Percentiles rank a stretch among this genome's conserved stretches.
These are phyloP conservation scores for Colletotrichum tabaci DNA, from an alignment of 2,329 filamentous ascomycete species.

Conservation along the genomic window DNA sequence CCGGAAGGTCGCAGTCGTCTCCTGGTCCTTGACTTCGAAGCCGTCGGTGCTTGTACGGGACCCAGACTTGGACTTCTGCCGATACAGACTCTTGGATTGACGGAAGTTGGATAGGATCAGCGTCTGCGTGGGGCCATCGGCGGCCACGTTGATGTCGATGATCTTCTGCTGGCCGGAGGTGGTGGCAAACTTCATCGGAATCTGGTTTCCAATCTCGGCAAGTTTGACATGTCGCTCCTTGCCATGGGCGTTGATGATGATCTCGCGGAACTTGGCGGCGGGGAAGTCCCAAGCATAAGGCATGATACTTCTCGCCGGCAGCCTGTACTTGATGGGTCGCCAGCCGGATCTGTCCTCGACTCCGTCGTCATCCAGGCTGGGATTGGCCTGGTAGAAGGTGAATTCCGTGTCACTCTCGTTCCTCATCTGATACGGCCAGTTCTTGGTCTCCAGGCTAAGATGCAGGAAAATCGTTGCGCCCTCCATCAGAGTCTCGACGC, in stretches of 20 bases:
- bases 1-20: conserved; percentile 89
- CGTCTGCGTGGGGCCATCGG: conserved; percentile 95
- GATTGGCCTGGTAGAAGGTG: conserved; percentile 95
- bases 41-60: conserved; percentile 72
- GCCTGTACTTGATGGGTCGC: conserved; percentile 91
- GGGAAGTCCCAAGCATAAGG: conserved; percentile 99
- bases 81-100: conserved; percentile 91
- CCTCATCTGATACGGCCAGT: conserved; percentile 98
- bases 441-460: conserved; percentile 89
- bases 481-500: conserved; percentile 92
- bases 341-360: conserved; percentile 87
- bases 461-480: conserved; percentile 94
- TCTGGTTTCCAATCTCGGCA: conserved; percentile 94
- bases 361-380: conserved; percentile 92
- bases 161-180: conserved; percentile 82
- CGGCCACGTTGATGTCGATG: conserved; percentile 96
- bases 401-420: conserved; percentile 99
- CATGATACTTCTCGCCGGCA: conserved; percentile 97
- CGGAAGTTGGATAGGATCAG: conserved; percentile 95
- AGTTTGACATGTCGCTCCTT: conserved; percentile 94
- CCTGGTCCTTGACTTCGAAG: conserved; percentile 95
- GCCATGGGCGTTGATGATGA: conserved; percentile 84
- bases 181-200: conserved; percentile 91
- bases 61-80: conserved; percentile 67
- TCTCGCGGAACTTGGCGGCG: conserved; percentile 94